Base-by-base conservation (phyloP, 2,329 filamentous ascomycete genomes). In the Alternaria arbusti region DNA sequence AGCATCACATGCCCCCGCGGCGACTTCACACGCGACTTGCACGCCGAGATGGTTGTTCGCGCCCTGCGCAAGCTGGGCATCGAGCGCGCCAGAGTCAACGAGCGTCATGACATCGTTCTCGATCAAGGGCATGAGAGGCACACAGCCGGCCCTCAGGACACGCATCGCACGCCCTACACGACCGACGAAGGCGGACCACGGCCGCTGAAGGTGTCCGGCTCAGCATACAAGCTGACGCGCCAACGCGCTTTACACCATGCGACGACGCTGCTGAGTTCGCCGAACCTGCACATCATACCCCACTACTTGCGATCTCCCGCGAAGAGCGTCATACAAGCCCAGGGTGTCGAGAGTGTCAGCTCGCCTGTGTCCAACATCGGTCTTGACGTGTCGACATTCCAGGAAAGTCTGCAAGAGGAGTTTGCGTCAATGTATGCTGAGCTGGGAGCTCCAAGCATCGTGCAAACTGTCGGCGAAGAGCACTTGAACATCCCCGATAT, bases 1-100 rank as follows among this genome's bases (percentile, higher is more conserved):
- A 92, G 91, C 76, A 93, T 98, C 58, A 96, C 97, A 52, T 93
- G 90, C 67, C 94, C 94, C 2, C 87, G 92, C 0, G 84, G 85
- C 0, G 82, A 81, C 1, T 98, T 98, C 77, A 91, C 95, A 66
- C 88, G 96, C 28, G 88, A 97, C 82, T 92, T 88, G 76, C 93
- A 98, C 82, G 95, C 94, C 13, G 88, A 93, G 76, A 97, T 98
- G 93, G 91, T 98, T 0, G 93, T 94, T 43, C 87, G 91, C n/a
- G 94, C 94, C 5, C 83, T 99, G 62, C 84, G 86, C 44, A 80
- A 80, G 3, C 82, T 92, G 20, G 89, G 88, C 5, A 80, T 88
- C 5, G 72, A 81, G 3, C 85, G 87, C 30, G 88, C 90, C 5
- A 86, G 89, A 65, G 95, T 98, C 69, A 99, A 98, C 78, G 89